phyloP scores from a whole-genome alignment of 805 yeast genomes.

The Wickerhamiella cacticola region DNA sequence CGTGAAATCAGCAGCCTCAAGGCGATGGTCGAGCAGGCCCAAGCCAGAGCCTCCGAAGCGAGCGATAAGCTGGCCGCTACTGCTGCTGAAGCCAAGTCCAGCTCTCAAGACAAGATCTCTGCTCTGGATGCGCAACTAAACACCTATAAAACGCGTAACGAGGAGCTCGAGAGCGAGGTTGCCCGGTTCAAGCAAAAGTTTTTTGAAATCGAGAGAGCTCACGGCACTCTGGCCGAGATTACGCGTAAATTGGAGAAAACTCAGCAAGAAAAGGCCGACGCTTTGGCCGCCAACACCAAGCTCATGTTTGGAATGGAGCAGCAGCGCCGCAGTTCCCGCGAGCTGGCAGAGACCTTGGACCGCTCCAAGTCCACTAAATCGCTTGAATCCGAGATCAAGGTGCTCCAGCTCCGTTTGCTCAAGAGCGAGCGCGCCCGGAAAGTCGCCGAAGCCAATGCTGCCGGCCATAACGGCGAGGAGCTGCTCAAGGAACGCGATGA shows the following conservation, averaged over 20 bases:
- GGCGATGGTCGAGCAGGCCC: neutral
- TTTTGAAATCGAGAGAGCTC: neutral
- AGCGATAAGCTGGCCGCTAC: neutral
- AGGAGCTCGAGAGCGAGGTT: neutral
- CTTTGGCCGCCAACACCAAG: conserved; percentile 18
- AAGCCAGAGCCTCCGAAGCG: neutral
- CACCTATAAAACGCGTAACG: neutral
- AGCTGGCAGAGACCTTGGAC: conserved; percentile 13
- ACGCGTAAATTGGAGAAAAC: conserved; percentile 19
- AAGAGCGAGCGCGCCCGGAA: conserved; percentile 26
- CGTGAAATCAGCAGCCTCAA: neutral
- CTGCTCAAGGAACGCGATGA: conserved; percentile 12
- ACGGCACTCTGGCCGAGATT: neutral
- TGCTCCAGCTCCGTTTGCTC: conserved; percentile 25
- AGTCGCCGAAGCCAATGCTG: conserved; percentile 1
- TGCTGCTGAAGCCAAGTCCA: neutral
- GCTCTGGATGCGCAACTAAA: neutral
- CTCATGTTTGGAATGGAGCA: conserved; percentile 16
- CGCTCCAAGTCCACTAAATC: conserved; percentile 14
- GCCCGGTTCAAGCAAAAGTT: conserved; percentile 1
- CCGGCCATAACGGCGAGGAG: conserved; percentile 15
- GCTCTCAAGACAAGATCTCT: neutral
- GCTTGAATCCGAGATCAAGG: conserved; percentile 25
- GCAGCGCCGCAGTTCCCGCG: conserved; percentile 14
- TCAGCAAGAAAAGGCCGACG: conserved; percentile 21